Evolutionary conservation across 2,329 filamentous ascomycete species (phyloP).

Genomic region (Xylariaceae sp.): DNA sequence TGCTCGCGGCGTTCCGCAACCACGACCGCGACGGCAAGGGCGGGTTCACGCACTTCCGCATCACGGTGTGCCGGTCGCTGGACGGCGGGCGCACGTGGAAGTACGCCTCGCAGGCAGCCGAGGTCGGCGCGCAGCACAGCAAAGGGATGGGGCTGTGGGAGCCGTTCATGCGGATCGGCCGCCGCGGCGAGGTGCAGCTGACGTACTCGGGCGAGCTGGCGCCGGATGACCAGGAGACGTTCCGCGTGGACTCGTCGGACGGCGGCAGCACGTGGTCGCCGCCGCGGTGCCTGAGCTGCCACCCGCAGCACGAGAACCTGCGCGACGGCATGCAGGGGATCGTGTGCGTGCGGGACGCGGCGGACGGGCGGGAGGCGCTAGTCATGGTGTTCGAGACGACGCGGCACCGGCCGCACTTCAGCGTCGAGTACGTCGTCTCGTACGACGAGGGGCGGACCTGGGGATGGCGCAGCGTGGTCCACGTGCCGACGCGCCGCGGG

Average conservation of each 20-base stretch:
- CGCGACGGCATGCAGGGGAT: constrained; percentile 44
- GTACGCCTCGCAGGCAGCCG: constrained; percentile 39
- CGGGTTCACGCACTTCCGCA: constrained; percentile 36
- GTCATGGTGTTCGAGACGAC: constrained; percentile 45
- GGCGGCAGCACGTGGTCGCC: constrained; percentile 37
- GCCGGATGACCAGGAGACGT: constrained; percentile 43
- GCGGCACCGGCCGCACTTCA: constrained; percentile 33
- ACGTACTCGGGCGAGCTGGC: constrained; percentile 44
- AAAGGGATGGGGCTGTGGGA: constrained; percentile 44
- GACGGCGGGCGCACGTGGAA: constrained; percentile 40
- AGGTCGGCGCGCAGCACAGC: constrained; percentile 36
- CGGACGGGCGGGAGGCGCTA: constrained; percentile 27
- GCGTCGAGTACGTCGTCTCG: constrained; percentile 39
- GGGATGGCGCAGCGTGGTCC: constrained; percentile 36
- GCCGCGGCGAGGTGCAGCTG: constrained; percentile 34
- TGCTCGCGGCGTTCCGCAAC: constrained; percentile 45
- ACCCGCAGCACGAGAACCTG: constrained; percentile 28
- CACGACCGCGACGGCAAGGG: constrained; percentile 33
- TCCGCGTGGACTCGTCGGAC: constrained; percentile 40
- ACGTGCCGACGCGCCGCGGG: constrained; percentile 29
- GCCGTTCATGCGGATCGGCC: constrained; percentile 41
- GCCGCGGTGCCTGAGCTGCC: constrained; percentile 36
- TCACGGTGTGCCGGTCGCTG: constrained; percentile 43
- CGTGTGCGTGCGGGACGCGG: constrained; percentile 19
- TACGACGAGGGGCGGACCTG: constrained; percentile 39